Conservation (phyloP, 371 early-diverging fungal genomes). For the Neoconidiobolus thromboides region DNA sequence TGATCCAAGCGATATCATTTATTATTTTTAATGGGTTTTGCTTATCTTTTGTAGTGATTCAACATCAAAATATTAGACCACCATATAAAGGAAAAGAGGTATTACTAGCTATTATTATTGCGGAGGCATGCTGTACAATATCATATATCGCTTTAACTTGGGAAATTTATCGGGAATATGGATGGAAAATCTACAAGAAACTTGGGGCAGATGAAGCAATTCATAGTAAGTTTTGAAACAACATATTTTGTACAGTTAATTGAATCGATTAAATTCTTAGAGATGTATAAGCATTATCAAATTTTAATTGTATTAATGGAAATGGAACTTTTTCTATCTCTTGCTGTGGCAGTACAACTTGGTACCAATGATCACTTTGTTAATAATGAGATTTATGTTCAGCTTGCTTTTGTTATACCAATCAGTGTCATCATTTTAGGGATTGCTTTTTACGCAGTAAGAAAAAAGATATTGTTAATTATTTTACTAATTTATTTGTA, state of each 20-base stretch:
- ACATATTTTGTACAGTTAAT: not conserved
- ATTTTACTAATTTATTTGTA: slow-evolving; percentile 13
- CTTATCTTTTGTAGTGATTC: slow-evolving; percentile 20
- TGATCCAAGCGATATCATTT: slow-evolving; percentile 28
- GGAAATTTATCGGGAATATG: slow-evolving; percentile 29
- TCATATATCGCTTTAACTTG: slow-evolving; percentile 19
- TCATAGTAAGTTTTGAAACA: slow-evolving; percentile 9
- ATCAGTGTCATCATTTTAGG: slow-evolving; percentile 19
- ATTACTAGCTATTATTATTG: slow-evolving; percentile 15
- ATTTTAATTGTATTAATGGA: slow-evolving; percentile 18
- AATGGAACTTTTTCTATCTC: slow-evolving; percentile 20
- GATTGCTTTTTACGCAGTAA: slow-evolving; percentile 18
- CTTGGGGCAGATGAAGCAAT: slow-evolving; percentile 23
- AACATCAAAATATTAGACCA: slow-evolving; percentile 13
- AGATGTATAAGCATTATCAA: slow-evolving; percentile 18
- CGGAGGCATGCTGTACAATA: slow-evolving; percentile 13
- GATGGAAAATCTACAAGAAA: slow-evolving; percentile 28
- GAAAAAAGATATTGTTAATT: slow-evolving; percentile 16
- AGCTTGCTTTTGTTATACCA: slow-evolving; percentile 16
- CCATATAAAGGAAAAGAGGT: slow-evolving; percentile 10
- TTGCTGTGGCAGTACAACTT: slow-evolving; percentile 22
- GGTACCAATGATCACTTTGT: slow-evolving; percentile 17
- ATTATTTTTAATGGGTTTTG: slow-evolving; percentile 21
- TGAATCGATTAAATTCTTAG: not conserved
- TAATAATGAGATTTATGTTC: slow-evolving; percentile 20